A percentile compares a stretch with the other conserved stretches of the same genome.
These are phyloP conservation scores for Picocystis sp. DNA, from an alignment of 163 green algal genomes.

Conservation along the genomic window DNA sequence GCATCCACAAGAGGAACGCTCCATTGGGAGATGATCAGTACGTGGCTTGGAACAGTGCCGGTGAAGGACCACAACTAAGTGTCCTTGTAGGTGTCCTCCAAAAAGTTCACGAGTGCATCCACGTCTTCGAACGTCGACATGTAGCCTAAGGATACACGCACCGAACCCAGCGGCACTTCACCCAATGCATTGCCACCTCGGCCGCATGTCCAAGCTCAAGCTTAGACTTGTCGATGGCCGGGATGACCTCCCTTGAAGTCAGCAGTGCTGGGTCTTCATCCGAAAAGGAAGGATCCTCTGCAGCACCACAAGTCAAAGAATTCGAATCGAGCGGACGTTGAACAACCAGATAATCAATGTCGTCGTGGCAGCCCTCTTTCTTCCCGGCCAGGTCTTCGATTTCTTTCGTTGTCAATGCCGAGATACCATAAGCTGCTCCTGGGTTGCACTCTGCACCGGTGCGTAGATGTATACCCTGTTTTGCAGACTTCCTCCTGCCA, in stretches of 20 bases:
- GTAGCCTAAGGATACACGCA: conserved; percentile 42
- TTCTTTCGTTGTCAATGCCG: conserved; percentile 31
- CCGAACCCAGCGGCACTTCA: conserved; percentile 42
- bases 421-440: conserved; percentile 47
- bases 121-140: conserved; percentile 49
- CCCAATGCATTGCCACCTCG: conserved; percentile 26
- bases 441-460: conserved; percentile 50
- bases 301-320: neutral
- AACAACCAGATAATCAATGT: conserved; percentile 50
- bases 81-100: conserved; percentile 36
- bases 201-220: conserved; percentile 25
- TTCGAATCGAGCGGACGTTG: conserved; percentile 14
- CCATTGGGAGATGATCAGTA: too few relatives aligned
- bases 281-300: neutral
- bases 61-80: too few relatives aligned
- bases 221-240: conserved; percentile 14
- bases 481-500: conserved; percentile 34
- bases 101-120: conserved; percentile 35
- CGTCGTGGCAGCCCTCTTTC: conserved; percentile 52
- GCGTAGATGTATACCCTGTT: conserved; percentile 43
- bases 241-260: conserved; percentile 17
- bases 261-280: neutral
- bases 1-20: too few relatives aligned
- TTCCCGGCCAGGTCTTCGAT: conserved; percentile 36
- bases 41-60: too few relatives aligned